phyloP scores from a whole-genome alignment of 345 rosid species.

The Firmiana major region DNA sequence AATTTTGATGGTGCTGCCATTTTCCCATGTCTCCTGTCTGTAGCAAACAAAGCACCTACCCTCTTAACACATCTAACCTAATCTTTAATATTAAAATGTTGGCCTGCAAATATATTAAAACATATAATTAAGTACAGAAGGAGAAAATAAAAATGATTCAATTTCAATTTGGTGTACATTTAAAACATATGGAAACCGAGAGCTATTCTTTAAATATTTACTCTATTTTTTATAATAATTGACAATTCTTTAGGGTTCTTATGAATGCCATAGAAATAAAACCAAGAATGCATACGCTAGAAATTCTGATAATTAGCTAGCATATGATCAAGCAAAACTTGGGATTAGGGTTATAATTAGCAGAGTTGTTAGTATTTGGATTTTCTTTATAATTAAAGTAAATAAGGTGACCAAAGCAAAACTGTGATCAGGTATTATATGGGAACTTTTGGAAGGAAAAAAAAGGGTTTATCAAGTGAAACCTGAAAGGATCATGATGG shows the following conservation, averaged over 20 bases:
- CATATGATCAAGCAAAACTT: not conserved
- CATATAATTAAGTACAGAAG: not conserved
- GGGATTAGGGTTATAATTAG: not conserved
- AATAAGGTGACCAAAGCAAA: not conserved
- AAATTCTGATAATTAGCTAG: not conserved
- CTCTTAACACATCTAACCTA: conserved; percentile 12
- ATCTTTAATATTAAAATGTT: not conserved
- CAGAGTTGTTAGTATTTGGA: not conserved
- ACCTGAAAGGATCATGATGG: not conserved
- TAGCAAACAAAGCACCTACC: not conserved
- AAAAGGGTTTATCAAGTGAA: not conserved
- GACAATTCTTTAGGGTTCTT: not conserved
- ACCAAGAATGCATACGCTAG: not conserved
- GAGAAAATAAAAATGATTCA: conserved; percentile 2
- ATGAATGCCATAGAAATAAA: not conserved
- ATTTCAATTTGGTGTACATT: not conserved
- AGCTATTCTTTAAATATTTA: not conserved
- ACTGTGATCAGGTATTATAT: not conserved
- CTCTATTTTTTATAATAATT: not conserved
- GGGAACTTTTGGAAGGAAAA: not conserved
- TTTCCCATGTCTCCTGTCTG: not conserved
- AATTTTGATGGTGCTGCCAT: conserved; percentile 1
- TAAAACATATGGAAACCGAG: not conserved
- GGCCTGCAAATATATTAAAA: conserved; percentile 10
- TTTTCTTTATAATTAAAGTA: not conserved